These are phyloP conservation scores for Morella rubra DNA, from an alignment of 306 rosid species.

Conservation along the genomic window DNA sequence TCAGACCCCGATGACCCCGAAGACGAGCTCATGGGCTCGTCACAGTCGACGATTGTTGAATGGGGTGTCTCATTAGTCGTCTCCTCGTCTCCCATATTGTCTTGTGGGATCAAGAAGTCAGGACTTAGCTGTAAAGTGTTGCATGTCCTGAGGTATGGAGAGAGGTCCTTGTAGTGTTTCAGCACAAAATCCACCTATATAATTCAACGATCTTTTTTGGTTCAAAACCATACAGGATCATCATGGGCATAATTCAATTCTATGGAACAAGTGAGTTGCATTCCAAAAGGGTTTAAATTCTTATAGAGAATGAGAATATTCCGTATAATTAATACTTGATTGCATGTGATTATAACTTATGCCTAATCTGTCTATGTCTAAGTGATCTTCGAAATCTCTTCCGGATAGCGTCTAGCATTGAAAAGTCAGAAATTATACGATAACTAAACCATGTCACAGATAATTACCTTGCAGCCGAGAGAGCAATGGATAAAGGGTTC, in stretches of 20 bases:
- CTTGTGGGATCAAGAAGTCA: slow-evolving; percentile 79
- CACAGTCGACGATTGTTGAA: slow-evolving; percentile 72
- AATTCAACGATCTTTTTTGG: background rate
- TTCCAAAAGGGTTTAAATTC: background rate
- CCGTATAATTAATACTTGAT: too few relatives aligned
- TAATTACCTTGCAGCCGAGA: slow-evolving; percentile 87
- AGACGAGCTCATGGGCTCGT: slow-evolving; percentile 67
- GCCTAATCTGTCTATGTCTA: background rate
- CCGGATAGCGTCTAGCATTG: background rate
- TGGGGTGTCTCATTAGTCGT: slow-evolving; percentile 57
- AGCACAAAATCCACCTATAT: slow-evolving; percentile 79
- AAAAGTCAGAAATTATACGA: background rate
- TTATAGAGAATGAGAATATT: background rate
- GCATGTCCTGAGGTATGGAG: slow-evolving; percentile 68
- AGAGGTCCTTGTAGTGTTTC: slow-evolving; percentile 66
- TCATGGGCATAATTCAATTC: slow-evolving; percentile 1
- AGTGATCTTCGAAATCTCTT: background rate
- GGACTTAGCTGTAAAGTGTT: slow-evolving; percentile 68
- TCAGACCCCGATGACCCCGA: slow-evolving; percentile 78
- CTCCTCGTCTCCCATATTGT: slow-evolving; percentile 67
- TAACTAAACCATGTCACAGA: background rate
- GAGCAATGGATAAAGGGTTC: slow-evolving; percentile 96
- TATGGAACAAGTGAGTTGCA: background rate
- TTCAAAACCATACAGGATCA: background rate
- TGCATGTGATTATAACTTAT: background rate